Base-by-base conservation (phyloP, 164 flowering plant genomes). In the Warburgia ugandensis region DNA sequence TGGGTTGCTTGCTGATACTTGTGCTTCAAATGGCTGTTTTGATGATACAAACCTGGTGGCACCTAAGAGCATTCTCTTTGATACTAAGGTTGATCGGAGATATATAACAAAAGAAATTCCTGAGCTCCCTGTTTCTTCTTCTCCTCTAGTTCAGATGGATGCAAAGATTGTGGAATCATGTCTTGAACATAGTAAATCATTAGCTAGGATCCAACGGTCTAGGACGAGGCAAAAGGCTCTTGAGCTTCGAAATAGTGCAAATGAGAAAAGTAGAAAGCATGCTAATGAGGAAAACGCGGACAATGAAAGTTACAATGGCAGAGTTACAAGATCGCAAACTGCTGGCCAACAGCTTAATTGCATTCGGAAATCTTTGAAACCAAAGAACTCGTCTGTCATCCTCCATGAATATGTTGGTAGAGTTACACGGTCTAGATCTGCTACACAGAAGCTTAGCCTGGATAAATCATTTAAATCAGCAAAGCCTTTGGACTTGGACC, bases 161-260 rank as follows among this genome's bases (percentile, higher is more conserved):
- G 62, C 46, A 28, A 60, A 39, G 21, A 23, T 45, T 30, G 7
- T 55, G n/a, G 45, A 51, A 13, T 38, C 37, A 23, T 29, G 12
- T 52, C 39, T 17, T 52, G 73, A 53, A 17, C 63, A 66, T 16
- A 73, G 66, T 39, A 63, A 50, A 38, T 83, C 98, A 31, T 50
- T 76, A 36, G 75, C 62, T 20, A 71, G 68, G 55, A 50, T 88
- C 46, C 84, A 79, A 46, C 75, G 96, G 69, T 88, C 96, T 22
- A 88, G 61, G 64, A 79, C 96, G 14, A 81, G 96, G 63, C 99
- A 92, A 62, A 79, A 58, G 61, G 94, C 89, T 64, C 62, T 85
- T 25, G 87, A 86, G 77, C 67, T 75, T 42, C 96, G 98, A 0
- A 83, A 60, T 35, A 83, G 86, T 73, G 84, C 60, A 33, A 84